Percentiles rank a stretch among this genome's conserved stretches.
Conservation (phyloP, 257 asterid genomes). For the Vinca minor region DNA sequence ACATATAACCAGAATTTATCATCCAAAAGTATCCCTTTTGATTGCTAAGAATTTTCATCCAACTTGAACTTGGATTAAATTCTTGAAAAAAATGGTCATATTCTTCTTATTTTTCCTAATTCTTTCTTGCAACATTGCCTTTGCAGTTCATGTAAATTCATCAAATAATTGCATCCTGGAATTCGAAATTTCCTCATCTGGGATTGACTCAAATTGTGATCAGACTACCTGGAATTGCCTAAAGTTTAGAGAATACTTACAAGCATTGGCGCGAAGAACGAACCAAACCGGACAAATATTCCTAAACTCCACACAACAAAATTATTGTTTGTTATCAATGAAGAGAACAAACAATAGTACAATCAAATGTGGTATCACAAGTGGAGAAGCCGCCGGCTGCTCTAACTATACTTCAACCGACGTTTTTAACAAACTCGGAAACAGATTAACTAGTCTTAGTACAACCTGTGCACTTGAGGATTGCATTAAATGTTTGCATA, state of each 20-base stretch:
- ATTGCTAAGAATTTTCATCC: neutral
- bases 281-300: constrained; percentile 41
- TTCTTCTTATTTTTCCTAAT: constrained; percentile 7
- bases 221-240: constrained; percentile 27
- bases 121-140: constrained; percentile 13
- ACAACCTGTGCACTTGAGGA: constrained; percentile 34
- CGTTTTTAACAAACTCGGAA: constrained; percentile 30
- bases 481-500: constrained; percentile 37
- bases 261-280: constrained; percentile 34
- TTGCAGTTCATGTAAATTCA: constrained; percentile 11
- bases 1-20: too few species aligned
- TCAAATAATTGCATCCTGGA: constrained; percentile 36
- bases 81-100: constrained; percentile 2
- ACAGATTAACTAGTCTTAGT: constrained; percentile 22
- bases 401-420: constrained; percentile 42
- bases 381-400: constrained; percentile 62
- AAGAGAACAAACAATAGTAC: constrained; percentile 12
- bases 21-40: neutral
- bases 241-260: constrained; percentile 32
- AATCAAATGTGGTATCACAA: constrained; percentile 40
- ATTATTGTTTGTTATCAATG: constrained; percentile 25
- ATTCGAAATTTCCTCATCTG: constrained; percentile 20
- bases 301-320: constrained; percentile 33
- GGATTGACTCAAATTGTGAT: constrained; percentile 15
- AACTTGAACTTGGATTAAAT: constrained; percentile 18